Conservation (phyloP, 2,329 filamentous ascomycete genomes). For the Aspergillus uvarum region DNA sequence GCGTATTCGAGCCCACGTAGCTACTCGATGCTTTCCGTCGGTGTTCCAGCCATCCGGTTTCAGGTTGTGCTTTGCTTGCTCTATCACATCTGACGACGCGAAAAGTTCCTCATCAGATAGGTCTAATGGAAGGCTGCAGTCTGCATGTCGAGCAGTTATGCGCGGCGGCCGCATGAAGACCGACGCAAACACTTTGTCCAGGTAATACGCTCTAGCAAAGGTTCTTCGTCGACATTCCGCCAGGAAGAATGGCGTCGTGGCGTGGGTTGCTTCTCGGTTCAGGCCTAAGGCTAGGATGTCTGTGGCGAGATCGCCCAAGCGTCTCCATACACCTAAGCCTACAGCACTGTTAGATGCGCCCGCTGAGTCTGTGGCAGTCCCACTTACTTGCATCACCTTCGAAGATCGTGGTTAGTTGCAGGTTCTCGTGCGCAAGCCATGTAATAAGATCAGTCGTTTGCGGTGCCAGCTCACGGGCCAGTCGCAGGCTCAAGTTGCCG, state of each 20-base stretch:
- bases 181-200: background rate
- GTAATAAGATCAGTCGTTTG: background rate
- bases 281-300: background rate
- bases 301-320: background rate
- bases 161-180: background rate
- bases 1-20: background rate
- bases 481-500: background rate
- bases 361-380: background rate
- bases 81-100: background rate
- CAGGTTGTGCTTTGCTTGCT: background rate
- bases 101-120: background rate
- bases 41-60: background rate
- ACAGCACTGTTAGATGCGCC: background rate
- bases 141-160: background rate
- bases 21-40: background rate
- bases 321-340: background rate
- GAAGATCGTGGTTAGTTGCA: background rate
- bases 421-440: background rate
- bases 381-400: background rate
- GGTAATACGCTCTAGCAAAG: background rate
- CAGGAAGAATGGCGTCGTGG: background rate
- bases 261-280: background rate
- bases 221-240: background rate
- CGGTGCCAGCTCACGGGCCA: background rate
- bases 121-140: background rate